phyloP scores from a whole-genome alignment of 352 stramenopile genomes.

The Globisporangium spiculum region DNA sequence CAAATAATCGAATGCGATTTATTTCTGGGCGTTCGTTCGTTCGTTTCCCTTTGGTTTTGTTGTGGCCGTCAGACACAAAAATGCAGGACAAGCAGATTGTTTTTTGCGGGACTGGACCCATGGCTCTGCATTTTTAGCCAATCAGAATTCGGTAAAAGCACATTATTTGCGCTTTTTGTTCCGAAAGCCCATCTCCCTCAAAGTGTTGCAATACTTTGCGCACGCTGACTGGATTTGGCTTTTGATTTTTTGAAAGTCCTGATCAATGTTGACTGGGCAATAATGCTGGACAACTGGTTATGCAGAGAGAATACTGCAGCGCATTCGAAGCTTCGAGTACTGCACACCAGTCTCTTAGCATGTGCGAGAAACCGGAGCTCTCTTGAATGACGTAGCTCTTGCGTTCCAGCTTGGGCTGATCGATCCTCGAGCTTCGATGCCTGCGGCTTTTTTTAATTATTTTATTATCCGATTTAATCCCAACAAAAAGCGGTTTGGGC shows the following conservation, averaged over 20 bases:
- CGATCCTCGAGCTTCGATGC: no score
- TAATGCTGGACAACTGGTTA: background rate
- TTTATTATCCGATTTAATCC: background rate
- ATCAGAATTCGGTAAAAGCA: background rate
- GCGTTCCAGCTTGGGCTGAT: background rate
- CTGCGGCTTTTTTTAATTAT: background rate
- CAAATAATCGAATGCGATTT: conserved; percentile 6
- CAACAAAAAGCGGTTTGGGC: background rate
- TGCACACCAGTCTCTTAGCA: background rate
- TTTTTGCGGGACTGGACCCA: background rate
- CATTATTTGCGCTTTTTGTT: background rate
- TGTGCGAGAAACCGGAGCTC: conserved; percentile 3
- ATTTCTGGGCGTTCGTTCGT: background rate
- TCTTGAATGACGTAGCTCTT: background rate
- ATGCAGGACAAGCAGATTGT: background rate
- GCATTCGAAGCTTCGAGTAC: background rate
- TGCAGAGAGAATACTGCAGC: background rate
- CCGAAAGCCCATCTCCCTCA: background rate
- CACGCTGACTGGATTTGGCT: conserved; percentile 4
- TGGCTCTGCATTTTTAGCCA: background rate
- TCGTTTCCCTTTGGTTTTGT: background rate
- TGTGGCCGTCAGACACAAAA: background rate
- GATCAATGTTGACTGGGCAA: background rate
- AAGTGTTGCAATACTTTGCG: background rate
- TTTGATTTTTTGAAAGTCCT: background rate